A percentile compares a stretch with the other conserved stretches of the same genome.
Conservation (phyloP, 2,329 filamentous ascomycete species). For the Pestalotiopsis sp. region DNA sequence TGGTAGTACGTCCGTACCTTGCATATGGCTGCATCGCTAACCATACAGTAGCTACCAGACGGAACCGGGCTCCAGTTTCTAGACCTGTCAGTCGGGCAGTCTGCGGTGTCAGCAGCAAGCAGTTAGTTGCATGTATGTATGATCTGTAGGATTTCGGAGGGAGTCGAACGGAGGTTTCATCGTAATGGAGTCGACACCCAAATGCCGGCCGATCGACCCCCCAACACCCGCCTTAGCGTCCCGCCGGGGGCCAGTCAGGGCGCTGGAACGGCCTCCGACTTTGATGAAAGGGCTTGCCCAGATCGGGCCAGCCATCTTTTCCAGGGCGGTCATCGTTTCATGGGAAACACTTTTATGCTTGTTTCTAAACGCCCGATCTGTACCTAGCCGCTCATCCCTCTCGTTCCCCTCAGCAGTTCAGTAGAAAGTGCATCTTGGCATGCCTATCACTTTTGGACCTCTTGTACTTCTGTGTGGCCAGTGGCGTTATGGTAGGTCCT, state of each 20-base stretch:
- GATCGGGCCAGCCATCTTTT: background rate
- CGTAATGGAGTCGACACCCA: conserved; percentile 1
- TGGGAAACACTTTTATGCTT: background rate
- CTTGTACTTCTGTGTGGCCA: too few relatives aligned
- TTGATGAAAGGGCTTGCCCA: background rate
- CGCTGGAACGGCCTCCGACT: background rate
- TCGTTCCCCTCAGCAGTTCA: background rate
- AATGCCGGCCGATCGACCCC: background rate
- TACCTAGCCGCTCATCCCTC: background rate
- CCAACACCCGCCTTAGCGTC: background rate
- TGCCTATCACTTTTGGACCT: background rate
- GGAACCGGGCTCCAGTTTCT: too few relatives aligned
- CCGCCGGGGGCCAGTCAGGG: background rate
- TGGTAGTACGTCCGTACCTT: too few relatives aligned
- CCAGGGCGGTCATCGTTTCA: background rate
- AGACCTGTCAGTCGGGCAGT: too few relatives aligned
- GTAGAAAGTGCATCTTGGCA: background rate
- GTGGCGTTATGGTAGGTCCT: too few relatives aligned
- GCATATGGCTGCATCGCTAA: too few relatives aligned
- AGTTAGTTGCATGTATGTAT: background rate
- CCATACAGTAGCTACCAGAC: too few relatives aligned
- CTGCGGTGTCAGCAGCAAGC: too few relatives aligned
- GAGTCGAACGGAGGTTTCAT: conserved; percentile 1
- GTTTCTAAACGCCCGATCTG: background rate
- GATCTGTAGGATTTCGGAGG: background rate